Base-by-base conservation (phyloP, 2,329 filamentous ascomycete species). In the Aspergillus caelatus region DNA sequence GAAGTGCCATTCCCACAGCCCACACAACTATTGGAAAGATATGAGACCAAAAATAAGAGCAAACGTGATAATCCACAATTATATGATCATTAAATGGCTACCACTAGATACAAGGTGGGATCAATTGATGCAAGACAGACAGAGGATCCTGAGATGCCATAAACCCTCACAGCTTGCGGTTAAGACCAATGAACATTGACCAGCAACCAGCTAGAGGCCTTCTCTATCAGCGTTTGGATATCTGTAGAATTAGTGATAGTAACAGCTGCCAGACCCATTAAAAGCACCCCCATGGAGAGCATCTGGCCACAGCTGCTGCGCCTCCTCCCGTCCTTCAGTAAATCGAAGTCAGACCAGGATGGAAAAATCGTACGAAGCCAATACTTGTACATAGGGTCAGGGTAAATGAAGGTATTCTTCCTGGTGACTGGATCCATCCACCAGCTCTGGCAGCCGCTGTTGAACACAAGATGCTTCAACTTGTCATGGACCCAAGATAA, bases 311-410 rank as follows among this genome's bases (percentile, higher is more conserved):
- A 9, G 36, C 36, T 41, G 16, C 16, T 19, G 36, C 7, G 16
- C 36, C n/a, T n/a, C n/a, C n/a, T n/a, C n/a, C n/a, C n/a, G n/a
- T n/a, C 12, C 16, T 41, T 41, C 16, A 7, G 16, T 41, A 41
- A 19, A n/a, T 41, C 16, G 7, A 41, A 41, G 16, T 19, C 36
- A 41, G 36, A 16, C 45, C 45, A 34, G 16, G 36, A 19, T 16
- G 36, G 36, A 9, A 55, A 64, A 26, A 68, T 63, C n/a, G 66
- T 68, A 26, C 66, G 64, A 23, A 57, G 32, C 66, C 64, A 68
- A 60, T 68, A 68, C 57, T 61, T 62, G 52, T 66, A 68, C 66
- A 68, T 68, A 9, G 66, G 66, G 36, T 68, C 66, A 4, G 66
- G 64, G 26, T 68, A 68, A 45, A 68, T 68, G 41, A 67, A 67